Evolutionary conservation across 441 rosid genomes (phyloP), one percentile per base, ranked within the genome.

Genomic region (Aleurites moluccanus): DNA sequence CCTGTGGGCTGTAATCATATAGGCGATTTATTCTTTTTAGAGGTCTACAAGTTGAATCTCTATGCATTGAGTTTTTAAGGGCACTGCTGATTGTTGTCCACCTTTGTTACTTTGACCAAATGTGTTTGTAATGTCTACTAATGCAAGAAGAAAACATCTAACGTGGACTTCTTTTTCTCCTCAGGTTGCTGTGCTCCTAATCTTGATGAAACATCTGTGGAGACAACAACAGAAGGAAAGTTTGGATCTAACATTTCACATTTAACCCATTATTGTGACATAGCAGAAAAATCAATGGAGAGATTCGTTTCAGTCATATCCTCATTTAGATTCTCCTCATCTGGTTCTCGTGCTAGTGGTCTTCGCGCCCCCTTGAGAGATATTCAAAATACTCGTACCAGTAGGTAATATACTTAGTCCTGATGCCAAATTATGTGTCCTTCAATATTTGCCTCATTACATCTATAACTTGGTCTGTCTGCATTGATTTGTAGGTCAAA

Each of bases 331-430:
- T 88, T 56, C 75, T 76, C 86, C 23, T 80, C 89, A 64, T 73
- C 92, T 56, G 96, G 97, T 75, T 89, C 97, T 75, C 89, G 91
- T 70, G 99, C 93, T 55, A 96, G 99, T 27, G 97, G 97, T 80
- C 97, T 96, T 10, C 92, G 91, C 59, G 92, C 97, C 42, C 99
- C 97, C 78, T 69, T 93, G 15, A 96, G 83, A 83, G 92, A 92
- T 74, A 73, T 92, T 73, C 83, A 62, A 73, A 92, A 84, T 74
- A 80, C 85, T 64, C 70, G 77, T 76, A 80, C 73, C 64, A 81
- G 74, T 55, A 82, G 96, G 98, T 92, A 81, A 79, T 71, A 68
- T 50, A 27, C 69, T 44, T 18, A 21, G 44, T 49, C 69, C 69
- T 66, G 21, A 30, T 65, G 73, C 52, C 25, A 27, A 47, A 1